Evolutionary conservation across 2,329 filamentous ascomycete genomes (phyloP).

Genomic region (Thielaviopsis musarum): DNA sequence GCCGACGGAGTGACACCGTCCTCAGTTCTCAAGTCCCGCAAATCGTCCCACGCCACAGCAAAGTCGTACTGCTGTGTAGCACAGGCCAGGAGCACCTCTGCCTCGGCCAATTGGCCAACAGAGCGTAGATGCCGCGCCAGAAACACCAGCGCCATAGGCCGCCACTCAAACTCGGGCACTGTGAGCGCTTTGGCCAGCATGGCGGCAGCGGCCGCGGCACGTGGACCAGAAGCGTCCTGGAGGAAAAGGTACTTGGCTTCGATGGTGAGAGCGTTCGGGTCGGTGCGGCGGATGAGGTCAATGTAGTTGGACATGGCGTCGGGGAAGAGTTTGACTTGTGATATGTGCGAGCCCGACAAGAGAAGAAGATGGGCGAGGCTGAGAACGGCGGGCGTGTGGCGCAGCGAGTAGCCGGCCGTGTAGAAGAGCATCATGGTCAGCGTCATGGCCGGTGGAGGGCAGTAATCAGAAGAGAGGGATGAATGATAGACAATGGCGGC

Average conservation of each 20-base stretch:
- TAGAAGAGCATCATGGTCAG: constrained; percentile 18
- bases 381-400: constrained; percentile 1
- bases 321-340: constrained; percentile 2
- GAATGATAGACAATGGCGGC: constrained; percentile 4
- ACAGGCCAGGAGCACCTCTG: background rate
- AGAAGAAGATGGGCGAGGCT: constrained; percentile 2
- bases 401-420: constrained; percentile 18
- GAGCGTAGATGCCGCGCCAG: background rate
- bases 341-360: constrained; percentile 18
- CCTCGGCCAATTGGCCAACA: background rate
- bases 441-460: constrained; percentile 12
- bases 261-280: constrained; percentile 21
- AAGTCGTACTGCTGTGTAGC: constrained; percentile 1
- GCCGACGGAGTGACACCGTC: too few species aligned
- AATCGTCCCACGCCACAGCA: background rate
- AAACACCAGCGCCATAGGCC: background rate
- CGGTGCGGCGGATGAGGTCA: constrained; percentile 12
- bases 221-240: background rate
- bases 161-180: constrained; percentile 12
- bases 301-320: background rate
- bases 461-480: background rate
- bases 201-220: constrained; percentile 4
- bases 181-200: constrained; percentile 6
- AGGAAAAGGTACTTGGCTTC: constrained; percentile 15
- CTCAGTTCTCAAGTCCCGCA: background rate